phyloP scores from a whole-genome alignment of 305 asterid genomes.

The Fraxinus sp. region DNA sequence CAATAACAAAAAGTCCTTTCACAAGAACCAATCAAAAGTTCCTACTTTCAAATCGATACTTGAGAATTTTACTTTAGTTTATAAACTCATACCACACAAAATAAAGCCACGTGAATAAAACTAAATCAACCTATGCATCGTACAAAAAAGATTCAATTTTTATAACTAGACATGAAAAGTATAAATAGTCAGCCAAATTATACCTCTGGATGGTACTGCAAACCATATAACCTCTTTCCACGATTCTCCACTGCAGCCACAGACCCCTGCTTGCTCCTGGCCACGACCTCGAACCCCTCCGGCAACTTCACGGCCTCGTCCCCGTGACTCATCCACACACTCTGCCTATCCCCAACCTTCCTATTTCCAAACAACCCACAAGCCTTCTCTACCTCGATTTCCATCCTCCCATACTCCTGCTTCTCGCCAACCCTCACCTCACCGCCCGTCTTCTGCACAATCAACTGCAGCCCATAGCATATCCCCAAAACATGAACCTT shows the following conservation, averaged over 20 bases:
- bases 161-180: background rate
- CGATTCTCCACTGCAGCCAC: conserved; percentile 76
- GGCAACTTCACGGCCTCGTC: conserved; percentile 90
- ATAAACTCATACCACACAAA: background rate
- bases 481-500: conserved; percentile 65
- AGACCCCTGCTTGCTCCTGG: conserved; percentile 73
- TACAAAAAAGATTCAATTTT: background rate
- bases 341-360: conserved; percentile 67
- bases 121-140: background rate
- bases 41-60: background rate
- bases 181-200: background rate
- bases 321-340: conserved; percentile 99
- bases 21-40: background rate
- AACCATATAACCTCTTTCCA: conserved; percentile 62
- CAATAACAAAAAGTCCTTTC: background rate
- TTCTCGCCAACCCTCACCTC: conserved; percentile 73
- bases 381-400: conserved; percentile 52
- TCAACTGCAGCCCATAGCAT: conserved; percentile 85
- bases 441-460: conserved; percentile 86
- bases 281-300: conserved; percentile 84
- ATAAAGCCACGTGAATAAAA: background rate
- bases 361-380: conserved; percentile 64
- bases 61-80: background rate
- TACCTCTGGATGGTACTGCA: conserved; percentile 99
- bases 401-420: conserved; percentile 96